Evolutionary conservation across 1,139 yeast genomes (phyloP), one percentile per base, ranked within the genome.

Genomic region (Suhomyces chickasaworum): DNA sequence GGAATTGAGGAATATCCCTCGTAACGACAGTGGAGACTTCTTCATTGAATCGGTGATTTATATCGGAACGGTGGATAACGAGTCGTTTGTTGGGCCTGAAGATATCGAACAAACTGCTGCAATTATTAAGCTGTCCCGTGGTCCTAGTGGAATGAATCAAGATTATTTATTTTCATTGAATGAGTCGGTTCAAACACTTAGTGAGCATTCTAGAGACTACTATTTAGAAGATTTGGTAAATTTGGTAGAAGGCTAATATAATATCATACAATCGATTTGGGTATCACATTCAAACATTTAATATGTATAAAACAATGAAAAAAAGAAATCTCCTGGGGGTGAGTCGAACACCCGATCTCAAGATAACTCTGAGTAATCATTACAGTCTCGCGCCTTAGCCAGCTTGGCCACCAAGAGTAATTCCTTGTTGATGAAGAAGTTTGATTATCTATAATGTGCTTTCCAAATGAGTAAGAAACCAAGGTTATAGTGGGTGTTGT

Each of bases 271-370:
- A n/a, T n/a, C n/a, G n/a, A n/a, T n/a, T n/a, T n/a, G n/a, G n/a
- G n/a, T n/a, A n/a, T n/a, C n/a, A n/a, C n/a, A n/a, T n/a, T n/a
- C n/a, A n/a, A n/a, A n/a, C n/a, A n/a, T n/a, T n/a, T n/a, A n/a
- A n/a, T n/a, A n/a, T n/a, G n/a, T n/a, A n/a, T n/a, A n/a, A n/a
- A n/a, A n/a, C n/a, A n/a, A n/a, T n/a, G n/a, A n/a, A 29, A 29
- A 80, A 73, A 69, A 65, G 59, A 66, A 65, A 54, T 83, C 87
- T 82, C 87, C 83, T 78, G 86, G 83, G 86, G 84, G 87, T 77
- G 87, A 82, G 80, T 83, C 86, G 88, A 83, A 83, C 88, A 77
- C 87, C 84, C 86, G 88, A 81, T 81, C 86, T 81, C 84, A 80
- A 81, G 87, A 82, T 83, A 59, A 71, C 84, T 69, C 60, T 68